Conservation (phyloP, 2,329 filamentous ascomycete species). For the Neopestalotiopsis clavispora region DNA sequence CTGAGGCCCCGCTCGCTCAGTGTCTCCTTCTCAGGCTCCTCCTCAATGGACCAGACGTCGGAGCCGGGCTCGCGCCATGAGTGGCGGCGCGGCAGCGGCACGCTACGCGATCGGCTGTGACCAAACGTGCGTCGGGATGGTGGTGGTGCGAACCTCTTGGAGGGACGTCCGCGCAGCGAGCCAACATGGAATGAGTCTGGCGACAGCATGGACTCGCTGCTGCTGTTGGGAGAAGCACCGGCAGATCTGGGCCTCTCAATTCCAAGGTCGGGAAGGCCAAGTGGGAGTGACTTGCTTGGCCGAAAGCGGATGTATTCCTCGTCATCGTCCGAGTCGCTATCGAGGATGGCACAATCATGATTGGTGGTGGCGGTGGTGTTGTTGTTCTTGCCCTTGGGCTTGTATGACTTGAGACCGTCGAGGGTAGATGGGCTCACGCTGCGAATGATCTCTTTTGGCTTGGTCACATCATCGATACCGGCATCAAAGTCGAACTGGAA, state of each 20-base stretch:
- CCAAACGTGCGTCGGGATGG: conserved; percentile 31
- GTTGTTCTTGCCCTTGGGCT: conserved; percentile 43
- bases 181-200: conserved; percentile 36
- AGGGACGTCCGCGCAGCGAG: conserved; percentile 31
- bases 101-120: conserved; percentile 35
- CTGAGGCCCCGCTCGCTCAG: conserved; percentile 47
- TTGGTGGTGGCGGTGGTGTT: background rate
- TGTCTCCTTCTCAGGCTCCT: conserved; percentile 61
- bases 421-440: conserved; percentile 63
- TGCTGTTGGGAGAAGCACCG: conserved; percentile 36
- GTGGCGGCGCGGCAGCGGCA: conserved; percentile 46
- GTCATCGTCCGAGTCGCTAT: conserved; percentile 47
- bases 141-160: conserved; percentile 34
- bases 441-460: conserved; percentile 51
- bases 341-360: conserved; percentile 45
- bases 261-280: conserved; percentile 47
- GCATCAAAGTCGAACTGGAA: conserved; percentile 59
- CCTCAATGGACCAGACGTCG: conserved; percentile 64
- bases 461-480: conserved; percentile 57
- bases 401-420: conserved; percentile 51
- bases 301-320: conserved; percentile 57
- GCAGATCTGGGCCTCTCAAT: conserved; percentile 39
- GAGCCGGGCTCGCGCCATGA: conserved; percentile 64
- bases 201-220: conserved; percentile 37
- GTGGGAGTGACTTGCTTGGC: conserved; percentile 45